Evolutionary conservation across 495 filamentous ascomycete genomes (phyloP), one percentile per base, ranked within the genome.

Genomic region (Xylaria grammica): DNA sequence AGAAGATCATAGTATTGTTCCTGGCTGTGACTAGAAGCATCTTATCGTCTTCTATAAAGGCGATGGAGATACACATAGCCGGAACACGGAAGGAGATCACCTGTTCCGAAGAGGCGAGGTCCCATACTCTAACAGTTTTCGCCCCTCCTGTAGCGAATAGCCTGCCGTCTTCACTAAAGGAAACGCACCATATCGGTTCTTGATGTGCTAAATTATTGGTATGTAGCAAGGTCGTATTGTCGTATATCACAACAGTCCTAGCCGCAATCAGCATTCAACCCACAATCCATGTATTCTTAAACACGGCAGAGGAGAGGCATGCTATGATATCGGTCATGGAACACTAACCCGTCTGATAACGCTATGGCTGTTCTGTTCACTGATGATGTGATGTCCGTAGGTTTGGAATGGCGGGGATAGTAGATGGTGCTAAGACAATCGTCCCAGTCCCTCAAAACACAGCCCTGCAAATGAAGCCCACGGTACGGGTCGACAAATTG

Each of bases 391-490:
- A 57, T 44, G 36, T 57, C 53, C 15, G 17, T 49, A 13, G 60
- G 68, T 9, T 44, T 49, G 6, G 50, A 53, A 10, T 61, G 63
- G 1, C 65, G 20, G 11, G 67, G 63, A 44, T 72, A 74, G 9
- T 24, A 40, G 15, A 74, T 66, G 1, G 67, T 73, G 0, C 70
- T 66, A 19, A 74, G 48, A 34, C 73, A 70, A 62, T 76, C 73
- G 19, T 72, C 69, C 73, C 74, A 75, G 3, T 48, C 40, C 4
- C 19, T 27, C 1, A 52, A 44, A n/a, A 63, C 58, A n/a, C 72
- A n/a, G 0, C 74, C 74, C 0, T 63, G 46, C 11, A 76, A 61
- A 19, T 40, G 36, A 45, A 76, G 52, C 0, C 60, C 65, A 8
- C 71, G 73, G 0, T 38, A 38, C 4, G 66, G 46, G 13, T 20